Conservation (phyloP, 345 rosid species). For the Heritiera littoralis region DNA sequence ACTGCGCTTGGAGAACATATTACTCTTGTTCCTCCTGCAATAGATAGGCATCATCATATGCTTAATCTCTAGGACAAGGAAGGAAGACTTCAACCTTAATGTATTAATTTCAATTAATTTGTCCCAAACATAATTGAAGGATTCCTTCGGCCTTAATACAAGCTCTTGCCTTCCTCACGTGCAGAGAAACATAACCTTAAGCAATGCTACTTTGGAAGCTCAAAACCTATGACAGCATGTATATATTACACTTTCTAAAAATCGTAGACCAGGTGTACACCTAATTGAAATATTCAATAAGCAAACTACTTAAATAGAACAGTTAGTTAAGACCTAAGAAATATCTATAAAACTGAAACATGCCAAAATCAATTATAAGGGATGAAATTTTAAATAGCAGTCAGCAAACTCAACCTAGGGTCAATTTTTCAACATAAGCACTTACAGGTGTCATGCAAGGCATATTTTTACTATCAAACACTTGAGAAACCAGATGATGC, state of each 20-base stretch:
- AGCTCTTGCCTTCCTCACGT: not conserved
- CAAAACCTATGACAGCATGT: not conserved
- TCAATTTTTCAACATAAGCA: not conserved
- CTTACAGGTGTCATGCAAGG: not conserved
- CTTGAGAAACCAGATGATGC: not conserved
- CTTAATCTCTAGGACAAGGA: not conserved
- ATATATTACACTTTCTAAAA: not conserved
- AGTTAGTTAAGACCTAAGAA: not conserved
- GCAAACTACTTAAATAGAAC: not conserved
- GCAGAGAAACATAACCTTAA: slow-evolving; percentile 2
- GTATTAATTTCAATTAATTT: not conserved
- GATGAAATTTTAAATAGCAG: not conserved
- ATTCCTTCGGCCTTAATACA: not conserved
- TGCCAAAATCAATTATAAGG: not conserved
- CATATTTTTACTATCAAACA: not conserved
- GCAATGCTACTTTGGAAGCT: slow-evolving; percentile 8
- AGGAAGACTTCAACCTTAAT: not conserved
- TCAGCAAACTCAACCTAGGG: not conserved
- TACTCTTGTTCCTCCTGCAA: not conserved
- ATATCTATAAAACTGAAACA: not conserved
- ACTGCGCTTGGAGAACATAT: not conserved
- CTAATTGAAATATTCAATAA: not conserved
- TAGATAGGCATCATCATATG: not conserved
- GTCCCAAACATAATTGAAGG: slow-evolving; percentile 5
- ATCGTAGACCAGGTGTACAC: not conserved